Conservation (phyloP, 305 asterid genomes). For the Fraxinus sp. region DNA sequence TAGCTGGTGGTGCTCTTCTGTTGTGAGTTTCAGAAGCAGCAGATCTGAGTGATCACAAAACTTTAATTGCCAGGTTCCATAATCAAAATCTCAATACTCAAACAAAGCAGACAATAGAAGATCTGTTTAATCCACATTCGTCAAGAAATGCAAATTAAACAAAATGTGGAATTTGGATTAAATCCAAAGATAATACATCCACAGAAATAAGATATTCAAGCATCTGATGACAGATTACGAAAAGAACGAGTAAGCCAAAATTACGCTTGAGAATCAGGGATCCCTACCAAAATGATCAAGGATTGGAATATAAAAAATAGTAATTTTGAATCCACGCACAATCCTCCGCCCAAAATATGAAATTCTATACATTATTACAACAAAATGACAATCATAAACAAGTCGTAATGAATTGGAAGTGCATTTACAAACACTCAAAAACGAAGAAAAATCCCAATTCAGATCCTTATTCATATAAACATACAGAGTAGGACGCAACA, state of each 20-base stretch:
- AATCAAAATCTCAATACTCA: constrained; percentile 12
- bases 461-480: constrained; percentile 42
- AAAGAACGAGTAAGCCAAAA: constrained; percentile 6
- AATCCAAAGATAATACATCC: constrained; percentile 22
- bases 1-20: constrained; percentile 52
- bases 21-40: constrained; percentile 60
- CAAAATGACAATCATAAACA: background rate
- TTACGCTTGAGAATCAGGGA: constrained; percentile 15
- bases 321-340: constrained; percentile 1
- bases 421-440: background rate
- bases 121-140: constrained; percentile 25
- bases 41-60: constrained; percentile 54
- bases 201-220: background rate
- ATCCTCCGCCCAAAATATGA: background rate
- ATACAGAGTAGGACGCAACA: background rate
- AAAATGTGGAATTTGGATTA: background rate
- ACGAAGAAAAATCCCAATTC: constrained; percentile 32
- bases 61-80: constrained; percentile 7
- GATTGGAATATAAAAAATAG: background rate
- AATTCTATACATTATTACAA: background rate
- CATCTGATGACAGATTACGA: constrained; percentile 11
- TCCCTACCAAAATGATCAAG: constrained; percentile 17
- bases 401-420: background rate
- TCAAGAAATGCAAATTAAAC: constrained; percentile 6
- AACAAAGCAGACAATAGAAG: constrained; percentile 16